Evolutionary conservation across 2,329 filamentous ascomycete genomes (phyloP), one percentile per base, ranked within the genome.

Genomic region (Penicillium palitans): DNA sequence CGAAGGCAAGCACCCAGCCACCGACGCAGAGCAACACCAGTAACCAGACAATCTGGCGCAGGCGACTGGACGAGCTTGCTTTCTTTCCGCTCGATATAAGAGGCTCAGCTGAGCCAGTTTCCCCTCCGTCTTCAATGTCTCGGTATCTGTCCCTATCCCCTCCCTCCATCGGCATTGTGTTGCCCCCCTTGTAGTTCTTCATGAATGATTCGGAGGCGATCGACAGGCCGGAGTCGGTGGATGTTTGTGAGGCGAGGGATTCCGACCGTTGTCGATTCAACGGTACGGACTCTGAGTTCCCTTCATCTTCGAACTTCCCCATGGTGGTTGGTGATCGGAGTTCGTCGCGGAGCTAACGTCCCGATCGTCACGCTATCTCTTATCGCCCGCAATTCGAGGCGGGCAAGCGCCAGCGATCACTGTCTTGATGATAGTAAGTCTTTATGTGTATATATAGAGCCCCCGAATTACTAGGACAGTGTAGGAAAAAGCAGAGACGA

Each of bases 1-100:
- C 68, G 41, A 81, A 72, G 0, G 78, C 76, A 46, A 79, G 62
- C n/a, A 74, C 60, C 79, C 79, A 81, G 48, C 78, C 78, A 15
- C 74, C 73, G 31, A 79, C 53, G 41, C 74, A 78, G 35, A 81
- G 67, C n/a, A 73, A 49, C 8, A 73, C 67, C 27, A 80, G 59
- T 7, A 72, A 56, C 77, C 77, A 80, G 41, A 80, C 64, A 41
- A 76, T 57, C 39, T 71, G 71, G 31, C 71, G 70, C 31, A 73
- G 65, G n/a, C 73, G 72, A 60, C 59, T 72, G 24, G 66, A 61
- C 4, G 71, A 66, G 0, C 59, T 33, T 10, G 60, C 17, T 53
- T 71, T 72, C 52, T 68, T 70, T 8, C 63, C 58, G 2, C 55
- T 55, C 1, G 62, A 54, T 7, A 71, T 57, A 13, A 74, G 63